phyloP scores from a whole-genome alignment of 495 filamentous ascomycete species.

The Sordaria brevicollis region DNA sequence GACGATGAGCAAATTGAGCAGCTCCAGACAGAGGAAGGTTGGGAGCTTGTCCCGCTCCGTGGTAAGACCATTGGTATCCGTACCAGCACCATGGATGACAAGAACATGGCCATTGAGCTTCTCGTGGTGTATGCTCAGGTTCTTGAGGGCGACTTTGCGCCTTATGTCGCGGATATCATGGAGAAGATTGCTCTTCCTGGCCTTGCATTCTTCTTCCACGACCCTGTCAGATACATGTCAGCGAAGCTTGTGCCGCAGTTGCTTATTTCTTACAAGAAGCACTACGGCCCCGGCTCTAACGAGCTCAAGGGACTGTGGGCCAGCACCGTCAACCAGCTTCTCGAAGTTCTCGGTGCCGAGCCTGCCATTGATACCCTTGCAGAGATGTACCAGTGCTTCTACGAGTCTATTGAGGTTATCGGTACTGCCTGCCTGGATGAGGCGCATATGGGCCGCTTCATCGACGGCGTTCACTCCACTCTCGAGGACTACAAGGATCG shows the following conservation, averaged over 20 bases:
- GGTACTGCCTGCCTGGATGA: slow-evolving; percentile 69
- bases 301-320: slow-evolving; percentile 74
- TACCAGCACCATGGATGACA: slow-evolving; percentile 93
- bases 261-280: slow-evolving; percentile 85
- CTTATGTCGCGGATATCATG: slow-evolving; percentile 87
- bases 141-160: slow-evolving; percentile 81
- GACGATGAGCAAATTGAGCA: slow-evolving; percentile 91
- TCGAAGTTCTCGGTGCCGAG: slow-evolving; percentile 90
- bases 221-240: slow-evolving; percentile 90
- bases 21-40: slow-evolving; percentile 90
- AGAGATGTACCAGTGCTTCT: slow-evolving; percentile 99
- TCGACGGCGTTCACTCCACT: slow-evolving; percentile 69
- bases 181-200: slow-evolving; percentile 92
- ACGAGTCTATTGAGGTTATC: slow-evolving; percentile 93
- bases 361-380: slow-evolving; percentile 93
- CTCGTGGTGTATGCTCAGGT: slow-evolving; percentile 95
- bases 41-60: slow-evolving; percentile 93
- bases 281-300: slow-evolving; percentile 64
- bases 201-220: slow-evolving; percentile 98
- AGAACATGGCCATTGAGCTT: slow-evolving; percentile 97
- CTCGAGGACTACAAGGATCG: slow-evolving; percentile 87
- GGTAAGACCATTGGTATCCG: slow-evolving; percentile 98
- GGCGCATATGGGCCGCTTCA: slow-evolving; percentile 76
- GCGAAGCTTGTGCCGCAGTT: slow-evolving; percentile 93
- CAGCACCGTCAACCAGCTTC: slow-evolving; percentile 75